phyloP scores from a whole-genome alignment of 345 rosid genomes.

The Clausena lansium region DNA sequence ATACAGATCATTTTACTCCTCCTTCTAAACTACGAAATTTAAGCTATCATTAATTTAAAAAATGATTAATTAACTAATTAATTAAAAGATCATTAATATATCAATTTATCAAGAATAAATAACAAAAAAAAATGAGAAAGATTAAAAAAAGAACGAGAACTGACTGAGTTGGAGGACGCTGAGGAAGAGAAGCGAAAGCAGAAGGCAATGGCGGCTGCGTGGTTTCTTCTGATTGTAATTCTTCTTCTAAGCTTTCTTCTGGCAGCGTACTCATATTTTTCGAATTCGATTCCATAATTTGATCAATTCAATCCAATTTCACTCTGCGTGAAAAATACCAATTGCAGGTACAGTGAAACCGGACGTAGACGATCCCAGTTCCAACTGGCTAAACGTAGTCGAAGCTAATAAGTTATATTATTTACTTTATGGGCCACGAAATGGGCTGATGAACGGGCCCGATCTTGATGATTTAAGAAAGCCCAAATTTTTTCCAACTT shows the following conservation, averaged over 20 bases:
- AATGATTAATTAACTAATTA: too few relatives aligned
- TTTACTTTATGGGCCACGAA: not conserved
- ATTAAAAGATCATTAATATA: too few relatives aligned
- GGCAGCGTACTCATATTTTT: conserved; percentile 49
- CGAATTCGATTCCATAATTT: conserved; percentile 35
- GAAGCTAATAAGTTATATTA: too few relatives aligned
- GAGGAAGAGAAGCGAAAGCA: conserved; percentile 55
- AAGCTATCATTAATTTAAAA: not conserved
- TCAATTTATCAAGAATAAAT: not conserved
- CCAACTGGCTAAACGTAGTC: too few relatives aligned
- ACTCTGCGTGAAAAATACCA: not conserved
- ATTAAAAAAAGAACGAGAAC: conserved; percentile 2
- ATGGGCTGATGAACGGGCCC: not conserved
- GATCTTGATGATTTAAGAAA: too few relatives aligned
- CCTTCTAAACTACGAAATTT: not conserved
- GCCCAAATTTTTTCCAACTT: too few relatives aligned
- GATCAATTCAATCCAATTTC: not conserved
- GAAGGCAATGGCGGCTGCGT: conserved; percentile 34
- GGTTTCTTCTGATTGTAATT: not conserved
- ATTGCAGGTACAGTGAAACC: not conserved
- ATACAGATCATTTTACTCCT: not conserved
- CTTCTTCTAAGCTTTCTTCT: conserved; percentile 43
- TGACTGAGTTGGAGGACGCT: conserved; percentile 63
- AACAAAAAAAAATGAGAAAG: not conserved
- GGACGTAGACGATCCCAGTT: not conserved